These are phyloP conservation scores for Vicia sativa DNA, from an alignment of 306 rosid genomes.

Conservation along the genomic window DNA sequence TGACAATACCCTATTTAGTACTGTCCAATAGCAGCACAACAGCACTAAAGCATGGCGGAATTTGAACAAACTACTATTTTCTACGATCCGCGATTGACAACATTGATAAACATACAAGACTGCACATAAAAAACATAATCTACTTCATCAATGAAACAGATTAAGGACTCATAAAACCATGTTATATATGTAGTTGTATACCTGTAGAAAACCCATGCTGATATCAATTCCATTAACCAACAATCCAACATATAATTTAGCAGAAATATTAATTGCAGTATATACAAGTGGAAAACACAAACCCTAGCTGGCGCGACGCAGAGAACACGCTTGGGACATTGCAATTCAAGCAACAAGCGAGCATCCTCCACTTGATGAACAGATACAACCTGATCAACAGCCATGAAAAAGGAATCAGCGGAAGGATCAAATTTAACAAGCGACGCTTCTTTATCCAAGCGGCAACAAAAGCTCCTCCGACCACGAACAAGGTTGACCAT, in stretches of 20 bases:
- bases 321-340: constrained; percentile 58
- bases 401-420: constrained; percentile 77
- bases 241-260: constrained; percentile 11
- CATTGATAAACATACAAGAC: not conserved
- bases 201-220: constrained; percentile 14
- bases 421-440: constrained; percentile 53
- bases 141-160: not conserved
- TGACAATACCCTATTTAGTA: too few relatives aligned
- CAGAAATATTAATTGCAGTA: not conserved
- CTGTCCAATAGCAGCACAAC: too few relatives aligned
- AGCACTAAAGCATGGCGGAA: too few relatives aligned
- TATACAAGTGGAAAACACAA: not conserved
- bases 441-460: constrained; percentile 69
- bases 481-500: constrained; percentile 85
- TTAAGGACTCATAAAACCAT: not conserved
- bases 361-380: constrained; percentile 92
- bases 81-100: too few relatives aligned
- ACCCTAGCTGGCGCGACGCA: constrained; percentile 71
- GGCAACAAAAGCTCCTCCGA: constrained; percentile 71
- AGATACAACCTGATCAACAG: constrained; percentile 54
- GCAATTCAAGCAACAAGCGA: constrained; percentile 60
- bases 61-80: too few relatives aligned
- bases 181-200: not conserved
- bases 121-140: not conserved
- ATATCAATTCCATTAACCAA: not conserved